These are phyloP conservation scores for Melampsora americana DNA, from an alignment of 1,284 basidiomycete species.

Conservation along the genomic window DNA sequence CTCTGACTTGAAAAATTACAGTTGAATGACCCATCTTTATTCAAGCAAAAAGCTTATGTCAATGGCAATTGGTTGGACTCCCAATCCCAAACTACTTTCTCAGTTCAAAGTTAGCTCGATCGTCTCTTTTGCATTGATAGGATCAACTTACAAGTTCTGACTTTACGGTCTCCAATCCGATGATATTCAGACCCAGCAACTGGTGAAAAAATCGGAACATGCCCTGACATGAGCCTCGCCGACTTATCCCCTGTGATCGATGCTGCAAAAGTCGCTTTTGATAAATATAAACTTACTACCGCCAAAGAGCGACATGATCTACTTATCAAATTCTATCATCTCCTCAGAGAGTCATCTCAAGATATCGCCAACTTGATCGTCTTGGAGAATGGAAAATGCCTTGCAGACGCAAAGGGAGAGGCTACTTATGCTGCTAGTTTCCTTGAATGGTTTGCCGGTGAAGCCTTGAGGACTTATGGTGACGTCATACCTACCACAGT, in stretches of 20 bases:
- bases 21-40: constrained; percentile 69
- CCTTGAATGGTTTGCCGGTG: constrained; percentile 59
- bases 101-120: constrained; percentile 66
- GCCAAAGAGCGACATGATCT: constrained; percentile 71
- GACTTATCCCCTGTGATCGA: constrained; percentile 78
- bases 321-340: constrained; percentile 66
- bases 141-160: constrained; percentile 2
- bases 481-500: constrained; percentile 79
- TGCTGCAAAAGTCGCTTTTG: constrained; percentile 71
- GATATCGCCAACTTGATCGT: constrained; percentile 73
- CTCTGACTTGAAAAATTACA: background rate
- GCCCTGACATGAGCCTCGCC: constrained; percentile 78
- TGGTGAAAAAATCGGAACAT: constrained; percentile 69
- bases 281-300: constrained; percentile 61
- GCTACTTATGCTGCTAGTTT: constrained; percentile 19
- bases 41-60: constrained; percentile 73
- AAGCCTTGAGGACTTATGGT: constrained; percentile 55
- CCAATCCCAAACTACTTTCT: constrained; percentile 67
- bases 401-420: constrained; percentile 70
- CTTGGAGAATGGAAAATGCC: constrained; percentile 85
- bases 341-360: constrained; percentile 74
- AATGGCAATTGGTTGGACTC: constrained; percentile 78
- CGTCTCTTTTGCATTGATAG: background rate
- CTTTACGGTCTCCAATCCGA: background rate
- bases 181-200: constrained; percentile 71